Base-by-base conservation (phyloP, 2,329 filamentous ascomycete species). In the Claviceps lovelessii region DNA sequence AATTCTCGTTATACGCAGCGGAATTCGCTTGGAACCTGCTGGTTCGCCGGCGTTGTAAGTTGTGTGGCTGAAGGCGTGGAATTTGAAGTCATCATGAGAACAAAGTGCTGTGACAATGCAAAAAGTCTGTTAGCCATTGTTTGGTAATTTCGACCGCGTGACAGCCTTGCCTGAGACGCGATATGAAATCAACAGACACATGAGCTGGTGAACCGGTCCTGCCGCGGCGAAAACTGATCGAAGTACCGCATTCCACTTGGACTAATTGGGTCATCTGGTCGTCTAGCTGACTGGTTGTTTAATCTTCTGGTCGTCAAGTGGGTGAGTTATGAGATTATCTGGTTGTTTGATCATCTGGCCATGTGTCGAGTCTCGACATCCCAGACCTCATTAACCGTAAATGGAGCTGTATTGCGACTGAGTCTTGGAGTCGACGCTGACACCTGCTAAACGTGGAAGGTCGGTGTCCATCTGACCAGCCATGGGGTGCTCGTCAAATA, bases 91-190 rank as follows among this genome's bases (percentile, higher is more conserved):
- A 50, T 28, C 37, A 50, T 31, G 50, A 46, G 54, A 54, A 28
- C 56, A 56, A 56, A 55, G 46, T 47, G 52, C 55, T 48, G 31
- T 42, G 23, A 44, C 53, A 45, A n/a, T 31, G 45, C 50, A 41
- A 51, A 37, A 35, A 23, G 23, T 47, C 31, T 47, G 45, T 23
- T 8, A 33, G 19, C 28, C 49, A 42, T 29, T 37, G 9, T 37
- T 37, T 9, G 37, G 5, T n/a, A 23, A 44, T 15, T 19, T 29
- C 35, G 52, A 49, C 48, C 52, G 35, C 29, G 45, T 52, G 49
- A 55, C 49, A 31, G 37, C n/a, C 17, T 51, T 49, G 28, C 45
- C 31, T 35, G 28, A 47, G 44, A 19, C 35, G 39, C 19, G 55
- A 44, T 28, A 15, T 19, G 31, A 48, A 49, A 10, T 44, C 28